A percentile compares a stretch with the other conserved stretches of the same genome.
Evolutionary conservation across 2,329 filamentous ascomycete genomes (phyloP).

Genomic region (Cytospora paraplurivora): DNA sequence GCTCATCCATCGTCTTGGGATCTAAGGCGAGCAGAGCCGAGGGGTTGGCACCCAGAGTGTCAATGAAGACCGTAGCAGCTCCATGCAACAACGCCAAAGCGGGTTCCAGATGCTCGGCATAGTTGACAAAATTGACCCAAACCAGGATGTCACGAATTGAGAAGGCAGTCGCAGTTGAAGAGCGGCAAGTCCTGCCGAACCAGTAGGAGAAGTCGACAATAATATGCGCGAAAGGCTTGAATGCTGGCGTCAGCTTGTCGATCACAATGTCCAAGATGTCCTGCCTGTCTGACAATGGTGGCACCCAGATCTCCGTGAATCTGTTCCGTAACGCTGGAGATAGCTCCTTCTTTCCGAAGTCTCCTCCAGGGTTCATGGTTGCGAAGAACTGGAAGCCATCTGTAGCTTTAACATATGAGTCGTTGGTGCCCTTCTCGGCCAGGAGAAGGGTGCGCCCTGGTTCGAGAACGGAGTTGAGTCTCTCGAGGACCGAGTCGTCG

Average conservation of each 20-base stretch:
- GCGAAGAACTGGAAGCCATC: constrained; percentile 93
- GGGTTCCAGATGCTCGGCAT: constrained; percentile 51
- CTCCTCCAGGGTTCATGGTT: constrained; percentile 98
- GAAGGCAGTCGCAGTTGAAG: constrained; percentile 72
- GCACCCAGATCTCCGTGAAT: constrained; percentile 99
- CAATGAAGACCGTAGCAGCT: constrained; percentile 92
- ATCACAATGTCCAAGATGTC: constrained; percentile 87
- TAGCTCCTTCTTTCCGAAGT: constrained; percentile 97
- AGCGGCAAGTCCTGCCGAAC: constrained; percentile 84
- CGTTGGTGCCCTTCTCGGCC: constrained; percentile 87
- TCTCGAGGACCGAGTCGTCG: constrained; percentile 94
- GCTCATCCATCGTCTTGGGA: constrained; percentile 66
- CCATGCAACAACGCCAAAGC: constrained; percentile 69
- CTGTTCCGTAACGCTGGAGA: constrained; percentile 93
- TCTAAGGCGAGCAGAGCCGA: constrained; percentile 80
- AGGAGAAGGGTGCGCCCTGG: constrained; percentile 82
- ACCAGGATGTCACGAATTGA: constrained; percentile 91
- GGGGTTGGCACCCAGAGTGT: constrained; percentile 92
- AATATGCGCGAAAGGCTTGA: constrained; percentile 60
- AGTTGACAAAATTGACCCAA: constrained; percentile 93
- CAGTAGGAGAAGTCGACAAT: constrained; percentile 90
- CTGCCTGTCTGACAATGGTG: constrained; percentile 77
- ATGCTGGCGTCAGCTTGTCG: constrained; percentile 65
- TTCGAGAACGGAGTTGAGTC: constrained; percentile 95
- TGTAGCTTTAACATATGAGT: constrained; percentile 75